phyloP scores from a whole-genome alignment of 75 land plant genomes.

The Cupressus sempervirens region DNA sequence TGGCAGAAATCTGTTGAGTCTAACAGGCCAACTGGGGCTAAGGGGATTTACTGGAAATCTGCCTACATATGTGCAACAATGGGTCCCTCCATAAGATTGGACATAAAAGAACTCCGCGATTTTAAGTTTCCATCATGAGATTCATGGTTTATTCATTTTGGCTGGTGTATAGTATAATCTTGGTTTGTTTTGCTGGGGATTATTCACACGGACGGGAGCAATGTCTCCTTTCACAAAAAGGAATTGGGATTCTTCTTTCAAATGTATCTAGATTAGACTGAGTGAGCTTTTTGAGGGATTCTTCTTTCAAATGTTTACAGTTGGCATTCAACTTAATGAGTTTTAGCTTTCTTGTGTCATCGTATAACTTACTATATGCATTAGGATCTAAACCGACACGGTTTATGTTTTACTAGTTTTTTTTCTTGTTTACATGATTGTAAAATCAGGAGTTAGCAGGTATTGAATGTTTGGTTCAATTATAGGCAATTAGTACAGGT shows the following conservation, averaged over 20 bases:
- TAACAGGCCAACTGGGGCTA: slow-evolving; percentile 93
- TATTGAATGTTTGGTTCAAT: neutral
- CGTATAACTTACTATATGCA: neutral
- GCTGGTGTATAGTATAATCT: neutral
- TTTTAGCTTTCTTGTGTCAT: neutral
- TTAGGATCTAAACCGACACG: neutral
- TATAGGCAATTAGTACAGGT: neutral
- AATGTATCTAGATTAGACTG: neutral
- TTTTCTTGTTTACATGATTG: neutral
- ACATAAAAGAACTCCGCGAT: slow-evolving; percentile 72
- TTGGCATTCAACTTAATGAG: neutral
- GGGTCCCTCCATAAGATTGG: slow-evolving; percentile 91
- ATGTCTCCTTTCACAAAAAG: neutral
- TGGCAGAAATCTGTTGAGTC: slow-evolving; percentile 68
- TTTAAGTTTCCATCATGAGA: slow-evolving; percentile 43
- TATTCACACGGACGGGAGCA: neutral
- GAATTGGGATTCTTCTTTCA: neutral
- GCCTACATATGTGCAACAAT: slow-evolving; percentile 85
- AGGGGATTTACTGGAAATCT: slow-evolving; percentile 97
- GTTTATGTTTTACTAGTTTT: neutral
- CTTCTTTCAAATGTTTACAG: neutral
- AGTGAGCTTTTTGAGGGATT: neutral
- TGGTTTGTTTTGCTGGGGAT: neutral
- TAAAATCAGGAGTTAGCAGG: neutral
- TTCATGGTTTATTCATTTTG: neutral